phyloP scores from a whole-genome alignment of 805 yeast genomes.

The Candida multigemmis region DNA sequence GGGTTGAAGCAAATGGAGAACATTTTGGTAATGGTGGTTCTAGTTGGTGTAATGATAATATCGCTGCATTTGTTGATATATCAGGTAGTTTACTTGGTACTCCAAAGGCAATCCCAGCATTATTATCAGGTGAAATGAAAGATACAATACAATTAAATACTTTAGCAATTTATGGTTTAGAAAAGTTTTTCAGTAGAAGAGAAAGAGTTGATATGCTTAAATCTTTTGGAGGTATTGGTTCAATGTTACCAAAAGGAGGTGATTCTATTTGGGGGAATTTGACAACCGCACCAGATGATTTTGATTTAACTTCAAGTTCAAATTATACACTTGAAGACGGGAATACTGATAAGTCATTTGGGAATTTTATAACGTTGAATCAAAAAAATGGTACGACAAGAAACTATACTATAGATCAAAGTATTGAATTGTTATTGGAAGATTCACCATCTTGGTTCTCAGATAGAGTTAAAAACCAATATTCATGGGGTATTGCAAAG shows the following conservation, averaged over 20 bases:
- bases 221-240: conserved; percentile 88
- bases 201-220: conserved; percentile 83
- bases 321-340: conserved; percentile 6
- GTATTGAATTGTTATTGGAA: conserved; percentile 56
- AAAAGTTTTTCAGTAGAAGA: conserved; percentile 81
- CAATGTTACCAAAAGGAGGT: conserved; percentile 97
- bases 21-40: conserved; percentile 87
- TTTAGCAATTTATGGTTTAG: conserved; percentile 88
- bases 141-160: conserved; percentile 94
- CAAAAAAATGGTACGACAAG: conserved; percentile 18
- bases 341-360: conserved; percentile 36
- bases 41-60: conserved; percentile 77
- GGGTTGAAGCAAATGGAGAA: conserved; percentile 89
- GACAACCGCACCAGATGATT: conserved; percentile 66
- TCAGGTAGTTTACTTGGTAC: conserved; percentile 90
- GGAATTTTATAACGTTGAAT: conserved; percentile 64
- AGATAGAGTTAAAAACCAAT: conserved; percentile 55
- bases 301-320: conserved; percentile 12
- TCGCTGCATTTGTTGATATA: conserved; percentile 77
- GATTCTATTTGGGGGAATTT: conserved; percentile 78
- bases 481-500: conserved; percentile 70
- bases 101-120: conserved; percentile 86
- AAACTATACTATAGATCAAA: conserved; percentile 57
- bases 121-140: conserved; percentile 96
- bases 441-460: conserved; percentile 73